phyloP scores from a whole-genome alignment of 2,329 filamentous ascomycete genomes.

The Pseudogymnoascus pannorum region DNA sequence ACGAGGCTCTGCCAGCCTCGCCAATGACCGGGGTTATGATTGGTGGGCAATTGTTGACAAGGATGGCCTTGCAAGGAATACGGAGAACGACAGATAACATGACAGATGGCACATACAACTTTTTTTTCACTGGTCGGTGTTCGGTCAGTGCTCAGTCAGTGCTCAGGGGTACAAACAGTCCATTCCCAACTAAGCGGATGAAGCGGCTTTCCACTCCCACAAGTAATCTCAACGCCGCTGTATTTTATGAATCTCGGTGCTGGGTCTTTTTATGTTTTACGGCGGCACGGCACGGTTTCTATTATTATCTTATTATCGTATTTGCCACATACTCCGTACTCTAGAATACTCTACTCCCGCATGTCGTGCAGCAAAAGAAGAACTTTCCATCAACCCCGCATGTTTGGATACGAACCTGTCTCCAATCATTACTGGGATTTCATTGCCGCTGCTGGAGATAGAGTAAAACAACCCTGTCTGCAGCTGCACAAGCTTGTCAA shows the following conservation, averaged over 20 bases:
- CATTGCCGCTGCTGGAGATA: not conserved
- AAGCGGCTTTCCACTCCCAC: not conserved
- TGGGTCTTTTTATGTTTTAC: too few relatives aligned
- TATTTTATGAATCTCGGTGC: not conserved
- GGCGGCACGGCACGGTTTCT: not conserved
- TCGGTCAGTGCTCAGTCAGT: not conserved
- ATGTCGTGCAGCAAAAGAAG: not conserved
- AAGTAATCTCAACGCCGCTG: not conserved
- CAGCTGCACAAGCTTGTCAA: not conserved
- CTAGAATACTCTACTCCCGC: too few relatives aligned
- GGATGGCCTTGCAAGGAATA: not conserved
- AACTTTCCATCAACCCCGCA: not conserved
- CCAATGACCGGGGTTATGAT: not conserved
- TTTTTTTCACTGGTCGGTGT: not conserved
- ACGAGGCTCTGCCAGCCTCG: conserved; percentile 4
- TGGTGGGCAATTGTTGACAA: not conserved
- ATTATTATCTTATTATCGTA: conserved; percentile 1
- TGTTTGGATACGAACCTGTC: not conserved
- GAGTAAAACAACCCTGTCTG: not conserved
- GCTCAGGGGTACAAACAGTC: not conserved
- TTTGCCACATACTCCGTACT: not conserved
- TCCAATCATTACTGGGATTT: not conserved
- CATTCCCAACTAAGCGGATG: not conserved
- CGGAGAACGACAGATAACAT: not conserved
- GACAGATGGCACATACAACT: not conserved